These are phyloP conservation scores for Trametes pubescens DNA, from an alignment of 1,284 basidiomycete species.

Conservation along the genomic window DNA sequence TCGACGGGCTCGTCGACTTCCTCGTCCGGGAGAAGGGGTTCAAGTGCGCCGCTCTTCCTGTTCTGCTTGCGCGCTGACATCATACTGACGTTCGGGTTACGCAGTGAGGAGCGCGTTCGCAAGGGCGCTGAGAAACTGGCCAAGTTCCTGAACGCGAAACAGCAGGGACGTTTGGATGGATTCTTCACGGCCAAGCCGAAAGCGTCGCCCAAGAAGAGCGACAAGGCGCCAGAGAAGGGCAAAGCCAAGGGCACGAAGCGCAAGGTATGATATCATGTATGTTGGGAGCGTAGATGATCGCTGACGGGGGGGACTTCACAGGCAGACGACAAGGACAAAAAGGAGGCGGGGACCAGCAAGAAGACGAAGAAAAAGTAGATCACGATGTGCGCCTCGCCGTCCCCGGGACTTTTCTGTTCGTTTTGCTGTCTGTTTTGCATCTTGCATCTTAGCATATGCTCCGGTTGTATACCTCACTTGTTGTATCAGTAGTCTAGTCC, in stretches of 20 bases:
- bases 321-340: slow-evolving; percentile 40
- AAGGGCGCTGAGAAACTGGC: slow-evolving; percentile 94
- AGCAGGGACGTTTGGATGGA: slow-evolving; percentile 95
- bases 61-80: slow-evolving; percentile 11
- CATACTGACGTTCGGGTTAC: slow-evolving; percentile 9
- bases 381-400: not conserved
- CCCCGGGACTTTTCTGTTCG: not conserved
- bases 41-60: slow-evolving; percentile 64
- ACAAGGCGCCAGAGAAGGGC: slow-evolving; percentile 37
- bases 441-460: slow-evolving; percentile 18
- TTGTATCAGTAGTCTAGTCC: slow-evolving; percentile 31
- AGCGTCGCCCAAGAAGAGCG: slow-evolving; percentile 54
- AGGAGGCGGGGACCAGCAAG: slow-evolving; percentile 48
- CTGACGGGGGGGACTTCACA: not conserved
- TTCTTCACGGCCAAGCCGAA: slow-evolving; percentile 86
- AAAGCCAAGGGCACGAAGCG: slow-evolving; percentile 67
- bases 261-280: slow-evolving; percentile 60
- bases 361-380: slow-evolving; percentile 57
- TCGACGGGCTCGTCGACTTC: slow-evolving; percentile 95
- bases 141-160: slow-evolving; percentile 90
- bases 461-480: slow-evolving; percentile 29
- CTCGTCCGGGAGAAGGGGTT: slow-evolving; percentile 96
- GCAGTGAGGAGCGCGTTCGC: slow-evolving; percentile 94
- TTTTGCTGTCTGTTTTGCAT: slow-evolving; percentile 16
- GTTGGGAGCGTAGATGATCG: not conserved